Conservation (phyloP, 1,284 basidiomycete species). For the Moesziomyces parantarcticus region DNA sequence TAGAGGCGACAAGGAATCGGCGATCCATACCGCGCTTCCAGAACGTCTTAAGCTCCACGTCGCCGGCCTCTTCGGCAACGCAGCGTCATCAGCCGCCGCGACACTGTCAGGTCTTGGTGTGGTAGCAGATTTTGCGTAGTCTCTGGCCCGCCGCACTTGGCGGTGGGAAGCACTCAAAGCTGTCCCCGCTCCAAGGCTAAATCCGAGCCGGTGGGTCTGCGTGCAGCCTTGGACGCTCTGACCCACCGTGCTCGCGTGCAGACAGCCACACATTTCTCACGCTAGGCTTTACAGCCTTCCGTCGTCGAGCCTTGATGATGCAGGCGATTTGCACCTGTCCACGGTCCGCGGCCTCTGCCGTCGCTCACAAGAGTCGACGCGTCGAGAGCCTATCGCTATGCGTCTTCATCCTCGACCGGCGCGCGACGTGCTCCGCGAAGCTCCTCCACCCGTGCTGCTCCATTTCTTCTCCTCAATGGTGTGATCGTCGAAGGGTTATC, state of each 20-base stretch:
- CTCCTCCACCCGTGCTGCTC: not conserved
- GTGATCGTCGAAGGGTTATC: not conserved
- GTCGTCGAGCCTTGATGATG: not conserved
- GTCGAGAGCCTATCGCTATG: conserved; percentile 34
- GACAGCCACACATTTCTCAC: not conserved
- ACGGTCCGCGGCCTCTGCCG: not conserved
- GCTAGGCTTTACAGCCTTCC: not conserved
- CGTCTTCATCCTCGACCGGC: conserved; percentile 1
- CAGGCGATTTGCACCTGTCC: not conserved
- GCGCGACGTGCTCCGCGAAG: not conserved
- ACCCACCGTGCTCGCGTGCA: not conserved
- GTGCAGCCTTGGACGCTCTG: too few relatives aligned
- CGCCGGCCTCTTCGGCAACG: not conserved
- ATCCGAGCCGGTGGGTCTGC: not conserved
- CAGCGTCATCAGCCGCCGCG: not conserved
- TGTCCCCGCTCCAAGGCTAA: not conserved
- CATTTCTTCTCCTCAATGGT: not conserved
- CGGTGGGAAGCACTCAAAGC: too few relatives aligned
- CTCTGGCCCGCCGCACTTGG: too few relatives aligned
- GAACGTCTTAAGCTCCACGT: not conserved
- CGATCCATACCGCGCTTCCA: not conserved
- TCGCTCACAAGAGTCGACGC: conserved; percentile 14
- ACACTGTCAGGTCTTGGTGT: too few relatives aligned
- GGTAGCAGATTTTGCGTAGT: too few relatives aligned
- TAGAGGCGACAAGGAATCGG: not conserved